Percentiles rank a stretch among this genome's conserved stretches.
These are phyloP conservation scores for Kingdonia uniflora DNA, from an alignment of 164 flowering plant genomes.

Conservation along the genomic window DNA sequence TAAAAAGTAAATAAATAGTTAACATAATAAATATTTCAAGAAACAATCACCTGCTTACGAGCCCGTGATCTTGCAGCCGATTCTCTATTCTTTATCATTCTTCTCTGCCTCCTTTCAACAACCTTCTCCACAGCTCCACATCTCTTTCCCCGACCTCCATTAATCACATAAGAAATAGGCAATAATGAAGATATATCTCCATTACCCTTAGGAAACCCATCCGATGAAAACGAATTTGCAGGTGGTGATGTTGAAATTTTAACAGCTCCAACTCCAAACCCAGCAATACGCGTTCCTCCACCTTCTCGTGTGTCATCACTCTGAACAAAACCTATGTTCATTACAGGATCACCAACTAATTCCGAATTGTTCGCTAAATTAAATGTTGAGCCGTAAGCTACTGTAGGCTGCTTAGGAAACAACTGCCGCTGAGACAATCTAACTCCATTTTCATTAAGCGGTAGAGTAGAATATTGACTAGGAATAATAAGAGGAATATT, in stretches of 20 bases:
- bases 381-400: constrained; percentile 33
- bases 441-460: constrained; percentile 12
- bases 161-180: constrained; percentile 55
- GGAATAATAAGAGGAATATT: constrained; percentile 6
- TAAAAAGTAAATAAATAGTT: not conserved
- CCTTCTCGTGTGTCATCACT: constrained; percentile 19
- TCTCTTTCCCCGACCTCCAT: constrained; percentile 44
- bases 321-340: constrained; percentile 24
- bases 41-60: constrained; percentile 63
- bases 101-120: constrained; percentile 79
- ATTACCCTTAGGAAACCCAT: constrained; percentile 53
- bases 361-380: constrained; percentile 18
- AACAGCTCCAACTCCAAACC: constrained; percentile 40
- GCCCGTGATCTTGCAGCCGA: constrained; percentile 96
- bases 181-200: constrained; percentile 64
- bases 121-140: constrained; percentile 59
- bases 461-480: constrained; percentile 14
- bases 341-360: no score
- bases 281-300: constrained; percentile 51
- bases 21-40: not conserved
- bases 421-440: constrained; percentile 17
- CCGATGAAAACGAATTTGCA: constrained; percentile 49
- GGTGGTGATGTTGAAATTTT: constrained; percentile 42
- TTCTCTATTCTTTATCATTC: constrained; percentile 92
- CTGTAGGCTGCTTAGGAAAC: constrained; percentile 28